A percentile compares a stretch with the other conserved stretches of the same genome.
These are phyloP conservation scores for Sordariomycetes sp. DNA, from an alignment of 2,329 filamentous ascomycete genomes.

Conservation along the genomic window DNA sequence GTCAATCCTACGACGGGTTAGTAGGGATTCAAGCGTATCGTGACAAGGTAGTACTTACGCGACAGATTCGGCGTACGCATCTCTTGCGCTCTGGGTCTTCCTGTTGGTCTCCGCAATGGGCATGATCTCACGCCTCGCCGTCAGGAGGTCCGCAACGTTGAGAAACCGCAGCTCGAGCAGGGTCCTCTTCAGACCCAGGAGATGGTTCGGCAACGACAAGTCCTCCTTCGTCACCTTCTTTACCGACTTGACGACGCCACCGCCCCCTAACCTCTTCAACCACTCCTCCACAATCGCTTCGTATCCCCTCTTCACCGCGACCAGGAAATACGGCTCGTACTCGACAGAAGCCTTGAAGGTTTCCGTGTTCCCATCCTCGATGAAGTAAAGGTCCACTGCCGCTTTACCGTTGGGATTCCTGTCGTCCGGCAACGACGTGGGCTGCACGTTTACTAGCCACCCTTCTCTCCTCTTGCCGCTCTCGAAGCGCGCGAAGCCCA, in stretches of 20 bases:
- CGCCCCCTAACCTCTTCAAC: conserved; percentile 66
- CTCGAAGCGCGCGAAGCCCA: conserved; percentile 91
- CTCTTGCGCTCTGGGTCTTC: conserved; percentile 92
- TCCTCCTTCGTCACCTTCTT: conserved; percentile 84
- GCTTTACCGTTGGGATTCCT: conserved; percentile 75
- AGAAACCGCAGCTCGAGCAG: conserved; percentile 81
- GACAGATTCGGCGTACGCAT: conserved; percentile 94
- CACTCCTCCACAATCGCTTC: conserved; percentile 96
- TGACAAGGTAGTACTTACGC: conserved; percentile 43
- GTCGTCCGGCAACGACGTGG: conserved; percentile 78
- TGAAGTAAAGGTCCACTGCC: conserved; percentile 94
- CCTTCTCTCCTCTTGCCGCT: conserved; percentile 71
- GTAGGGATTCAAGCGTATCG: neutral
- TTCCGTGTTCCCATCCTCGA: conserved; percentile 58
- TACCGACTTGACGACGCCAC: conserved; percentile 71
- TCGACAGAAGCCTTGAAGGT: conserved; percentile 95
- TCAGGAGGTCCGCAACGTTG: conserved; percentile 78
- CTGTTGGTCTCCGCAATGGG: conserved; percentile 94
- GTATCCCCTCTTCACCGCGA: conserved; percentile 77
- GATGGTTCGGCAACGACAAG: conserved; percentile 86
- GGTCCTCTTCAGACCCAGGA: conserved; percentile 79
- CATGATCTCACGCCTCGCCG: conserved; percentile 73
- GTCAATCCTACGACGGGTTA: conserved; percentile 17
- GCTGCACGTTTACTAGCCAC: conserved; percentile 93
- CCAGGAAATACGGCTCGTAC: conserved; percentile 92